Base-by-base conservation (phyloP, 2,329 filamentous ascomycete genomes). In the Exophiala lecanii-corni region DNA sequence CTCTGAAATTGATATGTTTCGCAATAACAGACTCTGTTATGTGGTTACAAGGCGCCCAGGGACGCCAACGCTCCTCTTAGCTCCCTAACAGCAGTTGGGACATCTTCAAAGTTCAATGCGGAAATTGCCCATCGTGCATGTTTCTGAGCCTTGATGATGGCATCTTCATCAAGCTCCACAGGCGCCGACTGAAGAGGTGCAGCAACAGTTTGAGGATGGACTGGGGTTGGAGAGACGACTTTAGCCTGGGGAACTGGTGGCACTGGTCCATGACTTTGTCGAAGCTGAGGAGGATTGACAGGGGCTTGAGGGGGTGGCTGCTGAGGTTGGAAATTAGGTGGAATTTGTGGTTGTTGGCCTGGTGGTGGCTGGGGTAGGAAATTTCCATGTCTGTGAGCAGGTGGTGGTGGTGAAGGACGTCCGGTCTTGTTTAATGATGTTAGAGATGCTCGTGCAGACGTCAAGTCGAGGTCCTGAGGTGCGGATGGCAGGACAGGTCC, bases 101-200 rank as follows among this genome's bases (percentile, higher is more conserved):
- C 85, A 62, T 98, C 92, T 55, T 98, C 92, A 64, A 98, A 98
- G 57, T 96, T 95, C 36, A 98, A 69, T 0, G 92, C 92, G 9
- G 89, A 96, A 31, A 97, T 94, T 0, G 92, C 92, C 87, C 88
- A 98, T 58, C 88, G 89, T 2, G 91, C 89, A 68, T 97, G 92
- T 62, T 97, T 98, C 63, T 95, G 89, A 3, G 92, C 91, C 56
- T 82, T 77, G 25, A 79, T 71, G 25, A 96, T 83, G 0, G 84
- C 73, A 46, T 89, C 83, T 51, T 95, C 87, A 9, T 84, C 75
- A 4, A 72, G 56, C 25, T 47, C 48, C 12, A 37, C 41, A 5
- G 55, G 47, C 32, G 51, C 44, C 20, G 57, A 52, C n/a, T 55
- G 43, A 18, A 52, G 39, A 16, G 50, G 18, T 13, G 55, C 57